A percentile compares a stretch with the other conserved stretches of the same genome.
These are phyloP conservation scores for Neospora caninum DNA, from an alignment of 169 alveolate species.

Conservation along the genomic window DNA sequence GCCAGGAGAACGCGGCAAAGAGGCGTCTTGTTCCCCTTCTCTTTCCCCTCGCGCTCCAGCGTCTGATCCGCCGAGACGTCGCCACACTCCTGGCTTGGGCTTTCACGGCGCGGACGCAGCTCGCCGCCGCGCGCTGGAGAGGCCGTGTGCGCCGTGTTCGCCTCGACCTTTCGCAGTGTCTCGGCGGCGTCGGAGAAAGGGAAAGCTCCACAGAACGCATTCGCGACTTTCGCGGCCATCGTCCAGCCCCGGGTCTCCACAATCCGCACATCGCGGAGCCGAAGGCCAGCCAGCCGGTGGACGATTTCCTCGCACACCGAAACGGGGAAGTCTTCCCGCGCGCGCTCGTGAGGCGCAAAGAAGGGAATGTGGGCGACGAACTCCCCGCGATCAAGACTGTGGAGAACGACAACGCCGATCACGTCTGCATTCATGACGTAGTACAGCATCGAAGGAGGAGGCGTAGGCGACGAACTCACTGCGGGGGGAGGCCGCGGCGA, in stretches of 20 bases:
- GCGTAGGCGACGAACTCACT: not conserved
- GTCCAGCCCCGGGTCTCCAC: slow-evolving; percentile 56
- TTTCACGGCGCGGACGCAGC: not conserved
- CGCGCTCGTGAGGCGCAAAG: slow-evolving; percentile 61
- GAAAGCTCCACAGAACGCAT: not conserved
- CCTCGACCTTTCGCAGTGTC: not conserved
- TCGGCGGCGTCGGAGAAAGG: not conserved
- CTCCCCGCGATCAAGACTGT: slow-evolving; percentile 86
- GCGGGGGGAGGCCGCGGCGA: slow-evolving; percentile 42
- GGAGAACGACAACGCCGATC: slow-evolving; percentile 88
- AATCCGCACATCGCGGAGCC: slow-evolving; percentile 44
- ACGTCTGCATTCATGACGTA: slow-evolving; percentile 85
- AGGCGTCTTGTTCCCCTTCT: slow-evolving; percentile 54
- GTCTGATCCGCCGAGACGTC: not conserved
- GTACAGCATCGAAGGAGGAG: slow-evolving; percentile 78
- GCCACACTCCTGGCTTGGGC: not conserved
- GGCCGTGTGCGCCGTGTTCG: not conserved
- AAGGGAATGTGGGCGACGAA: slow-evolving; percentile 92
- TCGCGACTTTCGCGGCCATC: slow-evolving; percentile 61
- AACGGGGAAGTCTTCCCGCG: slow-evolving; percentile 13
- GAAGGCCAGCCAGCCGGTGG: slow-evolving; percentile 33
- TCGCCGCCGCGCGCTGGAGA: not conserved
- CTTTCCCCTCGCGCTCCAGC: slow-evolving; percentile 34
- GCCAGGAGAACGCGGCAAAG: slow-evolving; percentile 74
- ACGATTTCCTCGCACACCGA: not conserved